Percentiles rank a stretch among this genome's conserved stretches.
Evolutionary conservation across 257 asterid genomes (phyloP).

Genomic region (Apocynum venetum): DNA sequence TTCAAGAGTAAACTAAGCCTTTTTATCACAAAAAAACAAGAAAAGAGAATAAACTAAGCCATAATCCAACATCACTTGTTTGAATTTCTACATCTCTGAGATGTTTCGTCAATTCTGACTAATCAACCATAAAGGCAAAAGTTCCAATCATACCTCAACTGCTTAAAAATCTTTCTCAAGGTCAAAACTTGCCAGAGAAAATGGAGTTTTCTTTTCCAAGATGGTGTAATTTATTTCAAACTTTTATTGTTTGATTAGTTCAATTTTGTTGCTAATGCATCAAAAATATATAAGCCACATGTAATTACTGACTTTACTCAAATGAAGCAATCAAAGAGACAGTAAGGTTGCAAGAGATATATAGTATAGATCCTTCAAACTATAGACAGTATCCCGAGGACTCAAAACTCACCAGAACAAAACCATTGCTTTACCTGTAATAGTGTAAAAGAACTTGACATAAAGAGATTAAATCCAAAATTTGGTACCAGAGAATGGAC

Average conservation of each 20-base stretch:
- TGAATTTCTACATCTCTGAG: not conserved
- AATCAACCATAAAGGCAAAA: not conserved
- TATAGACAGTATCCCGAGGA: not conserved
- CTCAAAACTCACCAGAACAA: not conserved
- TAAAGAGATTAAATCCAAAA: conserved; percentile 14
- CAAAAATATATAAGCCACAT: not conserved
- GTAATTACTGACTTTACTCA: not conserved
- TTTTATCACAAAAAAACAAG: too few relatives aligned
- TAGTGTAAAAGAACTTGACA: not conserved
- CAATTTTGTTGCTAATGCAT: not conserved
- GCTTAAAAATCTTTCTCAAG: not conserved
- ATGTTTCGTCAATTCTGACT: not conserved
- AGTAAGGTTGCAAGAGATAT: not conserved
- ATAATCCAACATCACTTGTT: not conserved
- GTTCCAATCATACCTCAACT: not conserved
- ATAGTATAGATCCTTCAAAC: not conserved
- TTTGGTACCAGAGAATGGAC: not conserved
- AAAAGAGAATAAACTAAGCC: not conserved
- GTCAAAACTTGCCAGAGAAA: not conserved
- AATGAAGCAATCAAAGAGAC: not conserved
- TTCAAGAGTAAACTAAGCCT: not conserved
- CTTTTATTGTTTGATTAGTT: not conserved
- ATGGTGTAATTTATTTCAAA: not conserved
- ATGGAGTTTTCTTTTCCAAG: not conserved
- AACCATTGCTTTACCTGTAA: not conserved